These are phyloP conservation scores for Cladorrhinum samala DNA, from an alignment of 495 filamentous ascomycete genomes.

Conservation along the genomic window DNA sequence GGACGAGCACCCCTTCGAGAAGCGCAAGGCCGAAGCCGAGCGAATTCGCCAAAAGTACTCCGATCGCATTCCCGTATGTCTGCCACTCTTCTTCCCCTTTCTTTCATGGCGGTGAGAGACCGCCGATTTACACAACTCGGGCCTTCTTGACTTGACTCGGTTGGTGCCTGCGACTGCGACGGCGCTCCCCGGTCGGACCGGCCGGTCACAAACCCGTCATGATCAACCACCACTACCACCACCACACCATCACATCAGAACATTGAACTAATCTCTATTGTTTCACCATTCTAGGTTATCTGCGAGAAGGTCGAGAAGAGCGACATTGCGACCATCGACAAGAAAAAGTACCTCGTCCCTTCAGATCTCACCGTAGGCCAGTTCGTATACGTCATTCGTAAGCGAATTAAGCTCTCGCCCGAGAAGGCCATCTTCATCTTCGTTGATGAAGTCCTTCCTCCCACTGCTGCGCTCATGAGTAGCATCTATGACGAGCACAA, in stretches of 20 bases:
- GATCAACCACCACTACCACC: neutral
- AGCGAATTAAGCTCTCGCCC: slow-evolving; percentile 98
- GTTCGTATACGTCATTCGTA: slow-evolving; percentile 99
- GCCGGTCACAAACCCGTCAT: neutral
- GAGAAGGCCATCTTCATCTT: slow-evolving; percentile 99
- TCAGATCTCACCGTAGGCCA: slow-evolving; percentile 97
- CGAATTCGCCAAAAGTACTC: slow-evolving; percentile 98
- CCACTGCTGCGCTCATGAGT: slow-evolving; percentile 97
- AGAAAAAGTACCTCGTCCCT: slow-evolving; percentile 99
- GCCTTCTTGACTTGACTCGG: slow-evolving; percentile 7
- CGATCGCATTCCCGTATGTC: slow-evolving; percentile 93
- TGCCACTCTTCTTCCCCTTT: slow-evolving; percentile 21
- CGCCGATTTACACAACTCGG: too few species aligned
- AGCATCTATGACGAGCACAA: slow-evolving; percentile 99
- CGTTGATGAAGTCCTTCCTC: slow-evolving; percentile 96
- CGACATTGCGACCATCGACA: slow-evolving; percentile 99
- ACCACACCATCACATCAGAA: neutral
- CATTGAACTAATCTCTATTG: slow-evolving; percentile 8
- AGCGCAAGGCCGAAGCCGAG: slow-evolving; percentile 98
- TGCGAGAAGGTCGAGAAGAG: slow-evolving; percentile 99
- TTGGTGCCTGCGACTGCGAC: neutral
- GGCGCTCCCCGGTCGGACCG: neutral
- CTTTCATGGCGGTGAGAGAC: slow-evolving; percentile 8
- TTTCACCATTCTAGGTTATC: slow-evolving; percentile 63
- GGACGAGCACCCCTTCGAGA: slow-evolving; percentile 99